Evolutionary conservation across 768 basidiomycete genomes (phyloP).

Genomic region (Leccinum arenicola): DNA sequence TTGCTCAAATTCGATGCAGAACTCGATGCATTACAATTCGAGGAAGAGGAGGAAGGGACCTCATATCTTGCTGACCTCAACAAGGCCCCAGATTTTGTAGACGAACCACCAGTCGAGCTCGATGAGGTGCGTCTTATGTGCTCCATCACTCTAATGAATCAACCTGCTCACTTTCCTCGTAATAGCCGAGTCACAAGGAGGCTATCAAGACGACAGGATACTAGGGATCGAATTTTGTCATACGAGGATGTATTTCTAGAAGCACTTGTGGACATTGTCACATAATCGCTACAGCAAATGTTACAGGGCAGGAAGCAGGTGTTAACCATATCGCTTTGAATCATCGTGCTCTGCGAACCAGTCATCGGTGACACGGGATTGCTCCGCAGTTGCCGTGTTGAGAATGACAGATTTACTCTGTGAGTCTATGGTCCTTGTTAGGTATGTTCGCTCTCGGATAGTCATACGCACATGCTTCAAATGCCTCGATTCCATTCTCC

Average conservation of each 20-base stretch:
- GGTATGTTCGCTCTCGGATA: not conserved
- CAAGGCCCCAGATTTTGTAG: conserved; percentile 90
- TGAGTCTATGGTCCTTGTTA: conserved; percentile 50
- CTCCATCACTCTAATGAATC: not conserved
- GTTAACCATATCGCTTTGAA: conserved; percentile 65
- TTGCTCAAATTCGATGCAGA: conserved; percentile 48
- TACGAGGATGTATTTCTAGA: conserved; percentile 17
- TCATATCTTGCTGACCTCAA: conserved; percentile 86
- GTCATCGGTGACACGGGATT: conserved; percentile 60
- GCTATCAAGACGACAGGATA: conserved; percentile 52
- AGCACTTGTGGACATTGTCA: not conserved
- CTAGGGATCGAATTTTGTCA: conserved; percentile 3
- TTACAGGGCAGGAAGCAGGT: not conserved
- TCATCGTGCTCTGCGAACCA: conserved; percentile 67
- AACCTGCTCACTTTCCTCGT: conserved; percentile 1
- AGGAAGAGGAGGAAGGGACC: conserved; percentile 86
- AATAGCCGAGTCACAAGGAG: conserved; percentile 48
- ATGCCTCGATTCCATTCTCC: conserved; percentile 83
- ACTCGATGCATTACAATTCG: conserved; percentile 88
- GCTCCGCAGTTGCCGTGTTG: conserved; percentile 63
- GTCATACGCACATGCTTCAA: conserved; percentile 61
- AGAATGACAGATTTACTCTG: conserved; percentile 82
- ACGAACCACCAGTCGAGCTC: conserved; percentile 76
- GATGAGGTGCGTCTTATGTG: conserved; percentile 47
- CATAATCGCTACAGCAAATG: not conserved